A percentile compares a stretch with the other conserved stretches of the same genome.
These are phyloP conservation scores for Strobilomyces dryophilus DNA, from an alignment of 768 basidiomycete species.

Conservation along the genomic window DNA sequence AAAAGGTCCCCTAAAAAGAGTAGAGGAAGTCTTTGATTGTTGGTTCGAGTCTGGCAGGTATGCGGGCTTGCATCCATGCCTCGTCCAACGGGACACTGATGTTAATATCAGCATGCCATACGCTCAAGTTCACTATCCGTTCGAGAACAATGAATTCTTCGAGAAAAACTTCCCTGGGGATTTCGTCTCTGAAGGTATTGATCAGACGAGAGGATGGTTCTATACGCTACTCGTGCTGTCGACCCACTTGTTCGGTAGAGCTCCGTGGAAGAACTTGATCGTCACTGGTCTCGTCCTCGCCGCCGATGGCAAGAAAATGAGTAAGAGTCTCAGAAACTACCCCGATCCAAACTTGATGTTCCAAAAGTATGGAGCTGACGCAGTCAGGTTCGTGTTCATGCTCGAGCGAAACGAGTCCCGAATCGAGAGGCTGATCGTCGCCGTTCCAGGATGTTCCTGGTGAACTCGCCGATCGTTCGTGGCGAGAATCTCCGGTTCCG, in stretches of 20 bases:
- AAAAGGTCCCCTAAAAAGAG: constrained; percentile 78
- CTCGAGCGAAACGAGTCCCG: background rate
- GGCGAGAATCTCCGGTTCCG: constrained; percentile 98
- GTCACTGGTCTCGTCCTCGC: constrained; percentile 95
- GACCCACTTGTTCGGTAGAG: constrained; percentile 90
- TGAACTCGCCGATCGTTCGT: constrained; percentile 97
- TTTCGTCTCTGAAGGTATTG: constrained; percentile 97
- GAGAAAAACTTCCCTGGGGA: constrained; percentile 88
- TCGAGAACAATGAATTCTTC: constrained; percentile 91
- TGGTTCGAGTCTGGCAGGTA: constrained; percentile 99
- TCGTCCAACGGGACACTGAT: background rate
- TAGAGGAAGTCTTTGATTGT: constrained; percentile 98
- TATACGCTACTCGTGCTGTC: constrained; percentile 95
- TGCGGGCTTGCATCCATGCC: background rate
- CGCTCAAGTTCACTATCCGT: constrained; percentile 95
- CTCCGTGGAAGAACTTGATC: constrained; percentile 98
- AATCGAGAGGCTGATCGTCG: background rate
- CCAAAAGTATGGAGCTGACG: constrained; percentile 91
- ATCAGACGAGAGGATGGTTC: constrained; percentile 99
- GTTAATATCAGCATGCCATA: constrained; percentile 82
- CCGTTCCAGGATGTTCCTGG: constrained; percentile 81
- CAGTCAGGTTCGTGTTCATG: constrained; percentile 59
- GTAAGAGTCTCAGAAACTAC: constrained; percentile 94
- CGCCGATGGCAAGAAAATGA: constrained; percentile 99
- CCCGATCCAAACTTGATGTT: constrained; percentile 93